Conservation (phyloP, 73 alveolate species). For the Stentor coeruleus region DNA sequence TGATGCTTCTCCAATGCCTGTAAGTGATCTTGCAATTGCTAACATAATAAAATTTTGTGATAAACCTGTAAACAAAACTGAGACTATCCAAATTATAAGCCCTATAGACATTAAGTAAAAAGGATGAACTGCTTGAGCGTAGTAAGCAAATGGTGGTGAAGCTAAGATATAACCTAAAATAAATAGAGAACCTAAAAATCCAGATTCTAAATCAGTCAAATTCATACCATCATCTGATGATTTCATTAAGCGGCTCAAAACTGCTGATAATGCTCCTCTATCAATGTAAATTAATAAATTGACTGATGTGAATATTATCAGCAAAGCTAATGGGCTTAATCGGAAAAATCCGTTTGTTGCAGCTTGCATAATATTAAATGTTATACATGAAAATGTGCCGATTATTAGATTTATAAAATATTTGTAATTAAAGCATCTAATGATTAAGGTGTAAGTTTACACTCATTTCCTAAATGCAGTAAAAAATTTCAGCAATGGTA, state of each 20-base stretch:
- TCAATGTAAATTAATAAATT: background rate
- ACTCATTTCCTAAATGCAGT: no score
- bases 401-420: no score
- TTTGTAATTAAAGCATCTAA: no score
- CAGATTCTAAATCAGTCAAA: background rate
- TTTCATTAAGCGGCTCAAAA: background rate
- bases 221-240: background rate
- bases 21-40: slow-evolving; percentile 9
- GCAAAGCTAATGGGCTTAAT: no score
- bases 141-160: background rate
- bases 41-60: background rate
- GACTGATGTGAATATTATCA: background rate
- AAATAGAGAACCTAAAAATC: background rate
- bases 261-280: background rate
- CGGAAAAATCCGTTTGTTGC: no score
- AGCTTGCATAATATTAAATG: no score
- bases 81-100: background rate
- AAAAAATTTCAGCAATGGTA: no score
- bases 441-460: no score
- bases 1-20: slow-evolving; percentile 19
- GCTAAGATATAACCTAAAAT: background rate
- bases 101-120: slow-evolving; percentile 10
- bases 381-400: no score
- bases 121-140: no score
- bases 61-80: background rate